Evolutionary conservation across 2,329 filamentous ascomycete species (phyloP).

Genomic region (Cladosporium sp.): DNA sequence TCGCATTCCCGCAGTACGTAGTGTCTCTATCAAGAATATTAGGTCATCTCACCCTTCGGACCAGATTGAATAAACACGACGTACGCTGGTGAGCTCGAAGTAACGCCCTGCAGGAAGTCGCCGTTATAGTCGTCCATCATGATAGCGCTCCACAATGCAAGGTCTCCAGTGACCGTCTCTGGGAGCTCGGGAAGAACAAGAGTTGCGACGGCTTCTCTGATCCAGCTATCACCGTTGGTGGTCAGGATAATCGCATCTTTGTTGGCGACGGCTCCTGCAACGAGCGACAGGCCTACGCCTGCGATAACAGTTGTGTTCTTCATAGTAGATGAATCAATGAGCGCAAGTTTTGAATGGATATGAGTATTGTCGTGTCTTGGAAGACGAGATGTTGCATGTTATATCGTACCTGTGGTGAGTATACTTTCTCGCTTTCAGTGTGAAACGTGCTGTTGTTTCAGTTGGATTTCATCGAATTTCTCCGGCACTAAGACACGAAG

Average conservation of each 20-base stretch:
- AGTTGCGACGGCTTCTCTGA: neutral
- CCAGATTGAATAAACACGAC: too few relatives aligned
- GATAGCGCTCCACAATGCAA: slow-evolving; percentile 1
- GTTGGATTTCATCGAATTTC: neutral
- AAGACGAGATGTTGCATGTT: too few relatives aligned
- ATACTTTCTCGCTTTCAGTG: too few relatives aligned
- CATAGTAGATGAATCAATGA: neutral
- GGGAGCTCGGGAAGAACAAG: neutral
- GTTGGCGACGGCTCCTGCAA: neutral
- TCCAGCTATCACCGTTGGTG: neutral
- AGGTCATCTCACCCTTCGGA: too few relatives aligned
- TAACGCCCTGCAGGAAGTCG: slow-evolving; percentile 1
- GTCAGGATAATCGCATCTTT: neutral
- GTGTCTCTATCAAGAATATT: neutral
- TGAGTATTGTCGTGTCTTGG: too few relatives aligned
- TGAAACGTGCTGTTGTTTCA: neutral
- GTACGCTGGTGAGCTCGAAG: neutral
- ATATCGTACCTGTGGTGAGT: too few relatives aligned
- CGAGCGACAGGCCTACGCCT: neutral
- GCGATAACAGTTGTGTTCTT: neutral
- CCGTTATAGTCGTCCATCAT: neutral
- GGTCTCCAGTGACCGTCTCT: neutral
- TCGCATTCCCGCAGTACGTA: neutral
- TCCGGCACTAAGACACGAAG: neutral
- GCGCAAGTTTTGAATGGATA: neutral